Conservation (phyloP, 2,329 filamentous ascomycete species). For the Didymosphaeria variabile region DNA sequence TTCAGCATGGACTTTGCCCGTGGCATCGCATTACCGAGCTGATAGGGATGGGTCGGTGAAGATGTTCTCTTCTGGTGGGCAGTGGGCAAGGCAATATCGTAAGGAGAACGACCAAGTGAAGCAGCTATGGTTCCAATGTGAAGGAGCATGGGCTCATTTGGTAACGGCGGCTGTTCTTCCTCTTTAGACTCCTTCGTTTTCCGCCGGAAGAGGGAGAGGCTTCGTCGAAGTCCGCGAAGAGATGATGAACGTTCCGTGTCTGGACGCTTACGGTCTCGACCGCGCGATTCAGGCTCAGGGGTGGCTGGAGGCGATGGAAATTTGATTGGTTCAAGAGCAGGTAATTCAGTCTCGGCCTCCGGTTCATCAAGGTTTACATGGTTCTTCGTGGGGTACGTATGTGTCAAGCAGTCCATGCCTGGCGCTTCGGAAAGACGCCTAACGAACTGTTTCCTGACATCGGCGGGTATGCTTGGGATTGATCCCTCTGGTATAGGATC, state of each 20-base stretch:
- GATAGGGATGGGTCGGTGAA: constrained; percentile 47
- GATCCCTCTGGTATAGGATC: constrained; percentile 39
- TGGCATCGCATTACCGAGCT: constrained; percentile 40
- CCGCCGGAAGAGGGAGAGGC: constrained; percentile 42
- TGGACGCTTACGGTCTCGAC: constrained; percentile 18
- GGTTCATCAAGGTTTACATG: constrained; percentile 26
- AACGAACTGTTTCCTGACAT: constrained; percentile 48
- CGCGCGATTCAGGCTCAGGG: constrained; percentile 18
- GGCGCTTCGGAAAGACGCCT: constrained; percentile 46
- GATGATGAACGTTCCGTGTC: constrained; percentile 36
- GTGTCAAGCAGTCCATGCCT: constrained; percentile 48
- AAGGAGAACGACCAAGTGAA: constrained; percentile 54
- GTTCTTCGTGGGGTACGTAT: constrained; percentile 44
- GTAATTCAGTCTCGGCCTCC: constrained; percentile 15
- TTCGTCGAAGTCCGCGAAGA: constrained; percentile 33
- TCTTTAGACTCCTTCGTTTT: constrained; percentile 38
- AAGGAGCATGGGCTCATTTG: constrained; percentile 37
- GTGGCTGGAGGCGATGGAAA: constrained; percentile 23
- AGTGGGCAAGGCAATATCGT: constrained; percentile 51
- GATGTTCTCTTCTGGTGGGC: constrained; percentile 27
- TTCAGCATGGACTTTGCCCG: constrained; percentile 42
- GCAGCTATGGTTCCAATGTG: constrained; percentile 54
- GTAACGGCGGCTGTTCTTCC: constrained; percentile 25
- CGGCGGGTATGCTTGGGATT: constrained; percentile 45
- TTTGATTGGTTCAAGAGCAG: constrained; percentile 18